phyloP scores from a whole-genome alignment of 441 rosid genomes.

The Adansonia rubrostipa region DNA sequence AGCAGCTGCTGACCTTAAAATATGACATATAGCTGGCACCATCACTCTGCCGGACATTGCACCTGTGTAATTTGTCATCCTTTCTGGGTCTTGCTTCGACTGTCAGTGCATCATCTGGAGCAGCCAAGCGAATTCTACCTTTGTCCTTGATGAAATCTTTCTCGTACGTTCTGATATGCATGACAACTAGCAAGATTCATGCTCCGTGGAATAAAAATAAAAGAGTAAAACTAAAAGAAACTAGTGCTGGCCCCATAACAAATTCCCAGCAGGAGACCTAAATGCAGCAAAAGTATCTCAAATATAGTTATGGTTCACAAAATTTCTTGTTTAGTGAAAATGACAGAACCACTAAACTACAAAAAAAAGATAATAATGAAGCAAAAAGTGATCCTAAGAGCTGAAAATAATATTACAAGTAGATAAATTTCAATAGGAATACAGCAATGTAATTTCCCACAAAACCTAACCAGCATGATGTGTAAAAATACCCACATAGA shows the following conservation, averaged over 20 bases:
- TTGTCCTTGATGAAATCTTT: constrained; percentile 48
- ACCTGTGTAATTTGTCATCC: constrained; percentile 58
- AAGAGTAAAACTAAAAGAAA: constrained; percentile 13
- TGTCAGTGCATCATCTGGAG: constrained; percentile 42
- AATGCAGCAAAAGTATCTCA: constrained; percentile 12
- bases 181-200: constrained; percentile 24
- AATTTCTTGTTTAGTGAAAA: constrained; percentile 8
- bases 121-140: constrained; percentile 39
- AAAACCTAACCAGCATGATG: not conserved
- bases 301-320: not conserved
- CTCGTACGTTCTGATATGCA: constrained; percentile 38
- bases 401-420: constrained; percentile 8
- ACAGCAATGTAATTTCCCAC: not conserved
- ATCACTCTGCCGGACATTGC: constrained; percentile 58
- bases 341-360: constrained; percentile 7
- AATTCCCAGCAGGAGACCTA: not conserved
- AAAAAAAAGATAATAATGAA: constrained; percentile 2
- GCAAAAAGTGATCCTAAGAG: constrained; percentile 3
- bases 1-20: constrained; percentile 64
- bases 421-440: not conserved
- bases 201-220: constrained; percentile 24
- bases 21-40: constrained; percentile 91
- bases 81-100: constrained; percentile 41
- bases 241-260: constrained; percentile 12
- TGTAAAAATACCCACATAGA: constrained; percentile 8